Evolutionary conservation across 192 early-diverging fungal species (phyloP).

Genomic region (Coemansia sp.): DNA sequence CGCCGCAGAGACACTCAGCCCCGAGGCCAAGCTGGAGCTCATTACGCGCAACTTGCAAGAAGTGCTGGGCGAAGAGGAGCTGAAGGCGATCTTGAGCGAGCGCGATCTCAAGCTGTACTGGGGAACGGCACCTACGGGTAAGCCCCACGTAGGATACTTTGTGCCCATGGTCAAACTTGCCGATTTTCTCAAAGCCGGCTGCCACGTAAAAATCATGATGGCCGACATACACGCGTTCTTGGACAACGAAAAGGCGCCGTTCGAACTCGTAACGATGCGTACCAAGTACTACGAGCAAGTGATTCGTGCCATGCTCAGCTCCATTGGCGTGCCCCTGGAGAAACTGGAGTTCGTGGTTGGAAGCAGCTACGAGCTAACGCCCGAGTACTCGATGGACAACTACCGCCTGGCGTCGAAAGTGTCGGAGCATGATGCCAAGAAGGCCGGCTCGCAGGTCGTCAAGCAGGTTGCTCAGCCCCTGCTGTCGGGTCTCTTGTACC

Average conservation of each 20-base stretch:
- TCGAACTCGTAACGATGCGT: conserved; percentile 84
- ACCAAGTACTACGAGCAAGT: conserved; percentile 91
- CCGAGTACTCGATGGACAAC: conserved; percentile 89
- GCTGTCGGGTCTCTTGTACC: conserved; percentile 95
- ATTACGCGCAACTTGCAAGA: conserved; percentile 96
- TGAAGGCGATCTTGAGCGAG: conserved; percentile 81
- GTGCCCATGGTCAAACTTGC: conserved; percentile 97
- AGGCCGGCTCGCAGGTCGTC: conserved; percentile 97
- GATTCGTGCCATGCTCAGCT: conserved; percentile 84
- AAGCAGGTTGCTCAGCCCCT: conserved; percentile 90
- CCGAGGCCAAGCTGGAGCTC: conserved; percentile 72
- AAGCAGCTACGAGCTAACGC: conserved; percentile 84
- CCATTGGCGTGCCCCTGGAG: conserved; percentile 93
- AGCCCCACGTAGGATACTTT: conserved; percentile 97
- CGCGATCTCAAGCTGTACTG: conserved; percentile 94
- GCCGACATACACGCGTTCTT: conserved; percentile 98
- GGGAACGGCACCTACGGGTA: conserved; percentile 97
- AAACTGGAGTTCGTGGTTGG: conserved; percentile 92
- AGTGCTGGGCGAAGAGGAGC: conserved; percentile 83
- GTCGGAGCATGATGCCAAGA: conserved; percentile 95
- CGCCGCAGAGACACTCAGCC: conserved; percentile 11
- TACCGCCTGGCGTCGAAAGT: conserved; percentile 82
- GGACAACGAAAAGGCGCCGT: conserved; percentile 97
- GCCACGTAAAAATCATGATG: conserved; percentile 86
- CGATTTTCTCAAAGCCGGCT: conserved; percentile 90